Evolutionary conservation across 2,329 filamentous ascomycete genomes (phyloP), one percentile per base, ranked within the genome.

Genomic region (Volutella citrinella): DNA sequence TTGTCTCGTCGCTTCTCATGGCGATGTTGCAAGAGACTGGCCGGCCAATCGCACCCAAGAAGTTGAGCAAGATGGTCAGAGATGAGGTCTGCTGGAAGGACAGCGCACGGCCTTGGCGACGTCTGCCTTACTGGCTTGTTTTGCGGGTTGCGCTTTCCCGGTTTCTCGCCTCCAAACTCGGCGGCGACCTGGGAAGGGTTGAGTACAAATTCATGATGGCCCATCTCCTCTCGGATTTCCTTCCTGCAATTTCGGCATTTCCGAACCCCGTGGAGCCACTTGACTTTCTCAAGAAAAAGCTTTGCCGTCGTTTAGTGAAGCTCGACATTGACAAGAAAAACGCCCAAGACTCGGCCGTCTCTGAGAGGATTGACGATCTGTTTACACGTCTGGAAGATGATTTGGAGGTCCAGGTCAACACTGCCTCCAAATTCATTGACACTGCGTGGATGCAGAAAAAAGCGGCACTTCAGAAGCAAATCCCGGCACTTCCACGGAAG

Each of bases 1-100:
- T 85, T 3, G 68, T 87, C 7, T 76, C 72, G 0, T 68, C 76
- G 7, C 63, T 84, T 39, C 60, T 87, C 7, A 75, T 83, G 61
- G 69, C 76, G 0, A 52, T 85, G 2, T 60, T 87, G 0, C 70
- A 78, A 46, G 72, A 68, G 1, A 66, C 74, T n/a, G 81, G 81
- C 0, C 41, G 52, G 0, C 51, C 60, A 0, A 38, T 64, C 1
- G 39, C 57, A 3, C 59, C 69, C 0, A 48, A 57, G 0, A 17
- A 66, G 0, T 52, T 83, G 2, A 61, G 64, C 1, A 87, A 87
- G 52, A 67, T 48, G 10, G 68, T 84, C 2, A 67, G 76, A 2
- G 82, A 86, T 31, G 78, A 83, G 17, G 72, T 84, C 0, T 68
- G 66, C 16, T 74, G 74, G 58, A 52, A 60, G 2, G 55, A 69